phyloP scores from a whole-genome alignment of 805 yeast genomes.

The Starmerella riodocensis region DNA sequence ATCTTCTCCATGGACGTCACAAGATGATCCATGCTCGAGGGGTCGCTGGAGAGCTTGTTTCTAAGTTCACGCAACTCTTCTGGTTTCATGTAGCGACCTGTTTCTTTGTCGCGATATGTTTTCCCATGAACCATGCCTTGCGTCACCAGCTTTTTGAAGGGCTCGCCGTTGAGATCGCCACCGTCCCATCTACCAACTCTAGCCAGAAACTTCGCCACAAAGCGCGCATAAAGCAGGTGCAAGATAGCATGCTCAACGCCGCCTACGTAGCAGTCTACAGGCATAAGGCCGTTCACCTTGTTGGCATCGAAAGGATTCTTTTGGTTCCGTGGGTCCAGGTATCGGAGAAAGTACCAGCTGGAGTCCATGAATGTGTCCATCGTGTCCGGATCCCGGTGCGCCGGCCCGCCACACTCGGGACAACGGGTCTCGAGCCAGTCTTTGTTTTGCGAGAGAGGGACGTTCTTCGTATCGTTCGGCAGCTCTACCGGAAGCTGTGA shows the following conservation, averaged over 20 bases:
- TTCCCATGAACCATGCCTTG: constrained; percentile 98
- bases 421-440: constrained; percentile 64
- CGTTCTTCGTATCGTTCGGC: constrained; percentile 42
- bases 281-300: constrained; percentile 43
- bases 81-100: constrained; percentile 64
- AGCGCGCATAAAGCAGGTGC: constrained; percentile 76
- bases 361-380: constrained; percentile 99
- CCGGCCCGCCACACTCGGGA: constrained; percentile 58
- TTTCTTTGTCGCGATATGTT: constrained; percentile 59
- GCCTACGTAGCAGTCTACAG: constrained; percentile 84
- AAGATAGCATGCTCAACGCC: constrained; percentile 96
- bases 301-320: constrained; percentile 40
- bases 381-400: constrained; percentile 87
- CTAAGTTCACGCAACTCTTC: constrained; percentile 43
- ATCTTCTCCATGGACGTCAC: constrained; percentile 65
- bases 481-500: constrained; percentile 68
- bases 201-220: constrained; percentile 65
- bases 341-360: constrained; percentile 90
- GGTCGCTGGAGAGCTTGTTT: constrained; percentile 4
- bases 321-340: constrained; percentile 56
- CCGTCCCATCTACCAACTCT: constrained; percentile 61
- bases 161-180: constrained; percentile 50
- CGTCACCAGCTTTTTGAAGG: constrained; percentile 65
- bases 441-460: constrained; percentile 54
- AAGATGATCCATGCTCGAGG: constrained; percentile 24